phyloP scores from a whole-genome alignment of 2,329 filamentous ascomycete species.

The Botrytis galanthina region DNA sequence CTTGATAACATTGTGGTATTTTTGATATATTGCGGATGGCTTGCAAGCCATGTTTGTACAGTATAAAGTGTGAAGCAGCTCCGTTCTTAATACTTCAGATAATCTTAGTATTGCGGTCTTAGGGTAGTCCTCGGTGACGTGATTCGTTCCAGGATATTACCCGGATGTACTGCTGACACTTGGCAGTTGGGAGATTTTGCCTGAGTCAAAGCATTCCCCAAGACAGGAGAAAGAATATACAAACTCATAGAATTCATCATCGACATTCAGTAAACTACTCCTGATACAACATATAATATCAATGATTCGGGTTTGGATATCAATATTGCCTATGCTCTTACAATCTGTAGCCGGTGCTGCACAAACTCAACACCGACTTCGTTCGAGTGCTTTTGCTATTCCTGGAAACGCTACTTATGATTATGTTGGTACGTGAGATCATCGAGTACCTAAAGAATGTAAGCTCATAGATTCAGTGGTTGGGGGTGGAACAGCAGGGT shows the following conservation, averaged over 20 bases:
- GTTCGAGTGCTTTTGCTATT: slow-evolving; percentile 26
- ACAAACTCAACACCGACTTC: not conserved
- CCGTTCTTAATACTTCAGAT: not conserved
- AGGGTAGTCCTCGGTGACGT: not conserved
- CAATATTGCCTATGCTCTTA: not conserved
- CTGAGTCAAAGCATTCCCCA: not conserved
- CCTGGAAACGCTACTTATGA: slow-evolving; percentile 39
- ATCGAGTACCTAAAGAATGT: too few species aligned
- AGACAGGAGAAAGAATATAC: not conserved
- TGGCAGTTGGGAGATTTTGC: not conserved
- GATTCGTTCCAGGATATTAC: not conserved
- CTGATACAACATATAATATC: too few species aligned
- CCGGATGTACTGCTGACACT: slow-evolving; percentile 13
- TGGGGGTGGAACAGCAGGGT: slow-evolving; percentile 25
- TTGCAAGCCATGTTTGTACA: not conserved
- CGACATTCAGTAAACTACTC: too few species aligned
- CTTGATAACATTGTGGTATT: not conserved
- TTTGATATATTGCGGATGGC: not conserved
- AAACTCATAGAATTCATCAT: too few species aligned
- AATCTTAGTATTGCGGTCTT: not conserved
- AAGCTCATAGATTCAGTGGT: slow-evolving; percentile 12
- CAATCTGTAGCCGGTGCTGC: not conserved
- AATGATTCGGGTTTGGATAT: not conserved
- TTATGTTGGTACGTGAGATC: slow-evolving; percentile 37
- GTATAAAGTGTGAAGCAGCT: not conserved